Evolutionary conservation across 192 early-diverging fungal species (phyloP).

Genomic region (Entomortierella beljakovae): DNA sequence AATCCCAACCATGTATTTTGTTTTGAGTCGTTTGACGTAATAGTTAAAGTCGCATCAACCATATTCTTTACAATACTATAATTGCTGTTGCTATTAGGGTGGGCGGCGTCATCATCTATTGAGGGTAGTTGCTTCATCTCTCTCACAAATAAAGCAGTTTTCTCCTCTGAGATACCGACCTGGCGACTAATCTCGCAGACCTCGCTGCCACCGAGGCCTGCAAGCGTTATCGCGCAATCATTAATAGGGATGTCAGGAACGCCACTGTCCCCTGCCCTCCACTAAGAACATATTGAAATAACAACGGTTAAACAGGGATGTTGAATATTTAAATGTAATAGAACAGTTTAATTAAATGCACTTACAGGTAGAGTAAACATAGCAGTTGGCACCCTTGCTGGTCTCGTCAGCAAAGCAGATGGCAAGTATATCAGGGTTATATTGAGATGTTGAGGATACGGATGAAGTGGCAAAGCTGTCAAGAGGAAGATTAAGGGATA

Average conservation of each 20-base stretch:
- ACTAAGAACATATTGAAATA: too few species aligned
- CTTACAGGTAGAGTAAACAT: slow-evolving; percentile 54
- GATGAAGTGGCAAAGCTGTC: slow-evolving; percentile 41
- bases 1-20: slow-evolving; percentile 51
- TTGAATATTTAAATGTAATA: background rate
- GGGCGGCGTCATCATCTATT: slow-evolving; percentile 30
- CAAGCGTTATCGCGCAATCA: slow-evolving; percentile 49
- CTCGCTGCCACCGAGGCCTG: slow-evolving; percentile 51
- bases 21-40: slow-evolving; percentile 44
- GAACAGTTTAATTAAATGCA: background rate
- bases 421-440: slow-evolving; percentile 18
- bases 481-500: slow-evolving; percentile 36
- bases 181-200: slow-evolving; percentile 49
- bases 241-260: slow-evolving; percentile 51
- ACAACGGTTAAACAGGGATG: background rate
- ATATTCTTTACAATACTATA: slow-evolving; percentile 22
- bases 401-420: slow-evolving; percentile 42
- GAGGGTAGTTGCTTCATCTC: slow-evolving; percentile 46
- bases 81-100: slow-evolving; percentile 3
- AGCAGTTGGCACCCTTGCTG: slow-evolving; percentile 30
- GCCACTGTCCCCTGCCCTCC: slow-evolving; percentile 55
- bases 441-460: background rate
- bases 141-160: slow-evolving; percentile 43
- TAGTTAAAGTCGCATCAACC: slow-evolving; percentile 42
- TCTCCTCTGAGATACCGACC: slow-evolving; percentile 40